Evolutionary conservation across 768 basidiomycete species (phyloP), one percentile per base, ranked within the genome.

Genomic region (Mycena vitilis): DNA sequence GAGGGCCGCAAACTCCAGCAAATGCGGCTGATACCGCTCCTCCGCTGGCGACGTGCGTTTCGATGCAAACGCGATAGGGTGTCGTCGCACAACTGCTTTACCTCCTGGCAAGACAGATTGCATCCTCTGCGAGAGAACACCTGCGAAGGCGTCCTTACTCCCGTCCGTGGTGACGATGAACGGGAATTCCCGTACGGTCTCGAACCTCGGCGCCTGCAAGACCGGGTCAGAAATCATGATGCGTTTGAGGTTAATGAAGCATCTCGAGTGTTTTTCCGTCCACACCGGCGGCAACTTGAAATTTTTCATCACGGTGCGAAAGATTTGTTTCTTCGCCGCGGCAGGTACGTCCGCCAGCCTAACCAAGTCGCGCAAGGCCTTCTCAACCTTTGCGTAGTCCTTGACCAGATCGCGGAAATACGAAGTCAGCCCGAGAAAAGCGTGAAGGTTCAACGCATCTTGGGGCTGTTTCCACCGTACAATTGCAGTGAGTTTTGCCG

Each of bases 401-500:
- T n/a, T n/a, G n/a, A n/a, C n/a, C n/a, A 83, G 65, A 16, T 74
- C 59, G 0, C 80, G 71, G 69, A 82, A 84, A 63, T 78, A 78
- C 3, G 77, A 73, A 4, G 78, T 79, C 9, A 82, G 70, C 0
- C 82, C 80, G 6, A 81, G 42, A 68, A 85, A 84, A 5, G 72
- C 73, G 5, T 67, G 61, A 7, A 85, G 67, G 16, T 81, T 69
- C 0, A 68, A 69, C 1, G 75, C 73, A 37, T 78, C 70, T 16
- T 58, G 22, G 1, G 83, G 83, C 53, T 38, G 56, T 20, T 62
- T 53, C 78, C 80, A 82, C 56, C 80, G 64, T 1, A 83, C 78
- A 2, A 84, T 77, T 0, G 81, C 78, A 1, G 76, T 78, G 5
- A 84, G 70, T 68, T 85, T 85, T 5, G 75, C 51, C 3, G 74